Base-by-base conservation (phyloP, 352 stramenopile genomes). In the Phytophthora idaei region DNA sequence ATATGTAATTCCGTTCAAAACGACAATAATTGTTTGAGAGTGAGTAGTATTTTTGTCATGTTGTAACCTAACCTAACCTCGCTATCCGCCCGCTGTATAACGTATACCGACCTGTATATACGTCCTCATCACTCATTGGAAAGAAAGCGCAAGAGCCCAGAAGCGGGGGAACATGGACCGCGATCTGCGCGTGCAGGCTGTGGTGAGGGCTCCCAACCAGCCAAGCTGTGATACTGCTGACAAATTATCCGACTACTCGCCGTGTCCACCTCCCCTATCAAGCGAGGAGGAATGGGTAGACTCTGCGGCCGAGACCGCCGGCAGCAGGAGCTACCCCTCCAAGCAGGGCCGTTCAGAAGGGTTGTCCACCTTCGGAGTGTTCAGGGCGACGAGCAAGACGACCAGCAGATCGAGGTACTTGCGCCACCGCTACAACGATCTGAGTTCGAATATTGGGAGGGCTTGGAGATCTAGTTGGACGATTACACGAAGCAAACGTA, bases 401-500 rank as follows among this genome's bases (percentile, higher is more conserved):
- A 31, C 1, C 2, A 37, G 25, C 34, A 60, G 53, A 2, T 41
- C 6, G 5, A 36, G 9, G 9, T 41, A 25, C 6, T 41, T n/a
- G 46, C 57, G 32, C 15, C 57, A 14, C 29, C 31, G 1, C 32
- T 53, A 4, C 7, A 61, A n/a, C 9, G 15, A n/a, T 36, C 29
- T n/a, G 27, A 58, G 8, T 47, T 65, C 15, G n/a, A 52, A 5
- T 58, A 37, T 11, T 58, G 57, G 47, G 48, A 21, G 5, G 57
- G 44, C 3, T 12, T 57, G 37, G 47, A 65, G 8, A 2, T 0
- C 0, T 47, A 65, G 37, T 14, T 65, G 15, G 14, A 15, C 1
- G 29, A 34, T 0, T 65, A 58, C 25, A 45, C 34, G 37, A 34
- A 48, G 12, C 29, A 50, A n/a, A 53, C 34, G 1, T 53, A 64